Base-by-base conservation (phyloP, 495 filamentous ascomycete species). In the Hypoxylon perforatum region DNA sequence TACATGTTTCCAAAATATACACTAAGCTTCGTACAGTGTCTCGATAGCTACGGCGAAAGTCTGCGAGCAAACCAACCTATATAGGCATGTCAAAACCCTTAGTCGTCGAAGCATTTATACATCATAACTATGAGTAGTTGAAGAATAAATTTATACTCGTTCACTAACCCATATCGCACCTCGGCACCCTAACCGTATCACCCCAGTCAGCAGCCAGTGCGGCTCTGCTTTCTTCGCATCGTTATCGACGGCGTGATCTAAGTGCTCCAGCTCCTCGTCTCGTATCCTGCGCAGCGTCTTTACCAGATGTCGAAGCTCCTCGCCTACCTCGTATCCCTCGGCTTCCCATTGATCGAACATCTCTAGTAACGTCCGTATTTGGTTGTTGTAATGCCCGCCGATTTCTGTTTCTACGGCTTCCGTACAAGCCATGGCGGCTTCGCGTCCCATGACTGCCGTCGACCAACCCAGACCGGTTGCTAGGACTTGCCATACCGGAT, bases 321-420 rank as follows among this genome's bases (percentile, higher is more conserved):
- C 83, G 23, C 93, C 91, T 6, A 96, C 77, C 47, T 90, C 90
- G 72, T 94, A 90, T 4, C 93, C 94, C 41, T 82, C 73, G 17
- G 73, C 69, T 71, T 85, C 78, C 82, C 84, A 85, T 72, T 88
- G 84, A 28, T 85, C 82, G 63, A 92, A 83, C 92, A 96, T 97
- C 57, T 87, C 86, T 25, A 98, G 71, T 71, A 99, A 80, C 38
- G 84, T 82, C 48, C 91, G 77, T 30, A 99, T 91, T 79, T 99
- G 95, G 39, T 88, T 89, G 75, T 99, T 99, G 75, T 99, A 99
- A 76, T 99, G 95, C 14, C 86, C 86, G 0, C 96, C 95, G 65
- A 99, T 99, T 81, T 98, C 95, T 25, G 96, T 99, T 81, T 99
- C 95, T 25, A 99, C 93, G 4, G 95, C 95, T 78, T 99, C 95